Evolutionary conservation across 2,329 filamentous ascomycete species (phyloP).

Genomic region (Aspergillus oerlinghausenensis): DNA sequence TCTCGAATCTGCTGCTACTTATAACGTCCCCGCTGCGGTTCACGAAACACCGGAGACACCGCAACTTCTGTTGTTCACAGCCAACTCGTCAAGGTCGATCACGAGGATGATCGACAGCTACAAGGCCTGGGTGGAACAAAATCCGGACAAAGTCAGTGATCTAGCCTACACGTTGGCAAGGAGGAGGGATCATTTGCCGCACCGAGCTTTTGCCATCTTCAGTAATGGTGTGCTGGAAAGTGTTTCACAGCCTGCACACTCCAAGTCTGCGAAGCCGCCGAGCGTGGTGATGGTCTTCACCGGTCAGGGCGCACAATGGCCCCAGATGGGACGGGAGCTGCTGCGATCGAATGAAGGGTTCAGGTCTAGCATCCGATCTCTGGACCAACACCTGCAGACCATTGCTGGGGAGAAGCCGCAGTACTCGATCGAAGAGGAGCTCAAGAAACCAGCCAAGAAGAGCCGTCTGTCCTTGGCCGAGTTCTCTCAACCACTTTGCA

Average conservation of each 20-base stretch:
- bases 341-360: neutral
- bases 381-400: neutral
- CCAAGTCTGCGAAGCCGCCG: neutral
- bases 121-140: conserved; percentile 14
- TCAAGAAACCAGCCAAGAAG: neutral
- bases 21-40: neutral
- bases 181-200: conserved; percentile 12
- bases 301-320: conserved; percentile 19
- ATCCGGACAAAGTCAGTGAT: conserved; percentile 12
- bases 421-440: too few species aligned
- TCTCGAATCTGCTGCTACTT: conserved; percentile 1
- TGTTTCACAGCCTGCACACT: neutral
- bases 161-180: conserved; percentile 21
- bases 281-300: conserved; percentile 15
- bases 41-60: neutral
- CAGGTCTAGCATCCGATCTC: conserved; percentile 1
- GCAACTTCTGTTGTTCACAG: conserved; percentile 19
- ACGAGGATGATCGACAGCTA: conserved; percentile 14
- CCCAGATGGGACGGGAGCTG: conserved; percentile 13
- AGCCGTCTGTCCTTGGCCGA: conserved; percentile 4
- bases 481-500: conserved; percentile 16
- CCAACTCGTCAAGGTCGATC: conserved; percentile 19
- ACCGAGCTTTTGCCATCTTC: conserved; percentile 11
- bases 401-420: too few species aligned
- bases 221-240: neutral